These are phyloP conservation scores for Penicillium oxalicum DNA, from an alignment of 2,329 filamentous ascomycete species.

Conservation along the genomic window DNA sequence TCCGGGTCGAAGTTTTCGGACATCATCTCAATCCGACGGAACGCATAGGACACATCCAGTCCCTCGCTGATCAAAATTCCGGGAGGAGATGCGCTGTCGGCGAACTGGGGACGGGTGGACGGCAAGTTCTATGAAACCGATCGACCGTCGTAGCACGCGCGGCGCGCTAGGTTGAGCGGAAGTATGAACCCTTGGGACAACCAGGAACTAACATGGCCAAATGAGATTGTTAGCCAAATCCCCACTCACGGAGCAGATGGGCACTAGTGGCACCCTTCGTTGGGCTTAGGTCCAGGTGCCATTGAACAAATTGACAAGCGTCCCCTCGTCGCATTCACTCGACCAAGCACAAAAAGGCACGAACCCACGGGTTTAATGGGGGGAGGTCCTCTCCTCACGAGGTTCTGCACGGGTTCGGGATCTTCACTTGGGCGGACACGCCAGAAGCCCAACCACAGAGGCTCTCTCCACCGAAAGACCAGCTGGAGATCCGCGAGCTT, in stretches of 20 bases:
- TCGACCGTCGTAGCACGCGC: too few species aligned
- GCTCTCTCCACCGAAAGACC: neutral
- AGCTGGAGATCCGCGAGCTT: neutral
- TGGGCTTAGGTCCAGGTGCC: neutral
- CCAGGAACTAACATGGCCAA: too few species aligned
- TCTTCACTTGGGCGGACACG: neutral
- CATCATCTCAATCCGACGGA: constrained; percentile 25
- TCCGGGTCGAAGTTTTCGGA: constrained; percentile 39
- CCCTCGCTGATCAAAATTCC: neutral
- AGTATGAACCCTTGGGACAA: too few species aligned
- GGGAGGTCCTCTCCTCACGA: neutral
- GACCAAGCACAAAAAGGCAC: too few species aligned
- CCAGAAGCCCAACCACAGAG: neutral
- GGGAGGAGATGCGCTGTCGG: neutral
- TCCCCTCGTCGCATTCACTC: neutral
- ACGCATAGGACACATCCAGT: constrained; percentile 5
- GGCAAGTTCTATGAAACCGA: too few species aligned
- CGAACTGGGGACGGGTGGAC: too few species aligned
- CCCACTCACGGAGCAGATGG: too few species aligned
- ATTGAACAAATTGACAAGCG: neutral
- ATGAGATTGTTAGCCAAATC: too few species aligned
- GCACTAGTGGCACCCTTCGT: too few species aligned
- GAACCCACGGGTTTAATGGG: too few species aligned
- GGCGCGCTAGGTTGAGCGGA: too few species aligned
- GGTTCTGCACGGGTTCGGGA: constrained; percentile 3